These are phyloP conservation scores for Panaeolus cyanescens DNA, from an alignment of 768 basidiomycete genomes.

Conservation along the genomic window DNA sequence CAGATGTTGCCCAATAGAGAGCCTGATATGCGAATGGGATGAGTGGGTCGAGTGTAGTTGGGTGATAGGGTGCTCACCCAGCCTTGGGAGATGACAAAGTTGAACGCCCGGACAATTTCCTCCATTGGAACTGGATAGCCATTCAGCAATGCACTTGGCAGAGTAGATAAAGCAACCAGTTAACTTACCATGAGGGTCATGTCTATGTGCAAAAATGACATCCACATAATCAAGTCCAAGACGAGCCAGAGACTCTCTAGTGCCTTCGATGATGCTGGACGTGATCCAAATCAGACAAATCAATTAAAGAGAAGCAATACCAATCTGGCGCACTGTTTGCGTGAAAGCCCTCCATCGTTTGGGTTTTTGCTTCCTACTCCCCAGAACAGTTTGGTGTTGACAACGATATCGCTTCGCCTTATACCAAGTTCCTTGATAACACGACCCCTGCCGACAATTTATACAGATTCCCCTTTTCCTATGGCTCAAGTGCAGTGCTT, in stretches of 20 bases:
- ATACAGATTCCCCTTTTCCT: not conserved
- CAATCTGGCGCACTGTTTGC: slow-evolving; percentile 48
- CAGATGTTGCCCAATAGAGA: slow-evolving; percentile 66
- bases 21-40: slow-evolving; percentile 27
- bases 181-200: slow-evolving; percentile 51
- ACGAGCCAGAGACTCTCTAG: slow-evolving; percentile 50
- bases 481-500: slow-evolving; percentile 10
- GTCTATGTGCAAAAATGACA: slow-evolving; percentile 66
- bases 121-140: slow-evolving; percentile 52
- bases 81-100: slow-evolving; percentile 68
- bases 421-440: slow-evolving; percentile 71
- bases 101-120: slow-evolving; percentile 78
- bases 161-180: too few species aligned
- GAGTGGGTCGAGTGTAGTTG: not conserved
- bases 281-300: not conserved
- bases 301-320: not conserved
- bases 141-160: not conserved
- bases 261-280: slow-evolving; percentile 58
- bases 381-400: slow-evolving; percentile 79
- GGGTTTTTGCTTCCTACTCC: slow-evolving; percentile 56
- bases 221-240: slow-evolving; percentile 73
- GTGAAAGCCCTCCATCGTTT: slow-evolving; percentile 55
- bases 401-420: slow-evolving; percentile 63
- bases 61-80: slow-evolving; percentile 42
- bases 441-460: slow-evolving; percentile 43